phyloP scores from a whole-genome alignment of 345 rosid species.

The Aquilaria yunnanensis region DNA sequence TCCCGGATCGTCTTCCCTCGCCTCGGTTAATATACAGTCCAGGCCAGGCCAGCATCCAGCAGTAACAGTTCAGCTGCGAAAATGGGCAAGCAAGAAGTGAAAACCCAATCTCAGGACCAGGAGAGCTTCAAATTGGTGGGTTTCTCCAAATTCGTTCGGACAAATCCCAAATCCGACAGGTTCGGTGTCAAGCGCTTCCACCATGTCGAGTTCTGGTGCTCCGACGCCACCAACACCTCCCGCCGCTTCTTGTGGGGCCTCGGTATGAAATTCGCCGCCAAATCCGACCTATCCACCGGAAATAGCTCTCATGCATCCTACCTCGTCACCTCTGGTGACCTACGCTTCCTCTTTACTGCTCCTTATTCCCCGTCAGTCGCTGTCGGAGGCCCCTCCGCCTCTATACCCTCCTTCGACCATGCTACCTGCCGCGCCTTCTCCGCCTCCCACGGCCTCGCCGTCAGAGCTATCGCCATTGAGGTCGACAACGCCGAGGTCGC shows the following conservation, averaged over 20 bases:
- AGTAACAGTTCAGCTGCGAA: no score
- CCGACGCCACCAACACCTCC: constrained; percentile 73
- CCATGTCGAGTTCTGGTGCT: constrained; percentile 91
- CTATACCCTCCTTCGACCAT: constrained; percentile 56
- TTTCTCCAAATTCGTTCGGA: constrained; percentile 53
- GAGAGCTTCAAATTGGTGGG: constrained; percentile 58
- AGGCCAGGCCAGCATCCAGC: no score
- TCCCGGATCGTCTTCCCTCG: no score
- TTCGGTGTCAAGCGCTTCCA: constrained; percentile 70
- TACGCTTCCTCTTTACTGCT: constrained; percentile 74
- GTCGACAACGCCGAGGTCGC: constrained; percentile 76
- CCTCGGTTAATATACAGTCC: no score
- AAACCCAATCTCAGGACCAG: no score
- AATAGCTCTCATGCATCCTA: constrained; percentile 79
- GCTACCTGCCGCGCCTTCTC: constrained; percentile 37
- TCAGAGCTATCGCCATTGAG: constrained; percentile 61
- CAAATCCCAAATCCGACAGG: constrained; percentile 68
- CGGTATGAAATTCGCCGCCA: constrained; percentile 74
- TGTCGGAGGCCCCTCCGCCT: constrained; percentile 31
- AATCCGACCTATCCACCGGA: constrained; percentile 94
- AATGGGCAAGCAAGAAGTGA: no score
- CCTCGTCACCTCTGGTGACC: constrained; percentile 75
- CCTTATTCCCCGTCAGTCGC: constrained; percentile 80
- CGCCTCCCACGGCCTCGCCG: constrained; percentile 67
- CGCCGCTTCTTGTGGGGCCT: constrained; percentile 94